Evolutionary conservation across 2,329 filamentous ascomycete species (phyloP), one percentile per base, ranked within the genome.

Genomic region (Triangularia setosa): DNA sequence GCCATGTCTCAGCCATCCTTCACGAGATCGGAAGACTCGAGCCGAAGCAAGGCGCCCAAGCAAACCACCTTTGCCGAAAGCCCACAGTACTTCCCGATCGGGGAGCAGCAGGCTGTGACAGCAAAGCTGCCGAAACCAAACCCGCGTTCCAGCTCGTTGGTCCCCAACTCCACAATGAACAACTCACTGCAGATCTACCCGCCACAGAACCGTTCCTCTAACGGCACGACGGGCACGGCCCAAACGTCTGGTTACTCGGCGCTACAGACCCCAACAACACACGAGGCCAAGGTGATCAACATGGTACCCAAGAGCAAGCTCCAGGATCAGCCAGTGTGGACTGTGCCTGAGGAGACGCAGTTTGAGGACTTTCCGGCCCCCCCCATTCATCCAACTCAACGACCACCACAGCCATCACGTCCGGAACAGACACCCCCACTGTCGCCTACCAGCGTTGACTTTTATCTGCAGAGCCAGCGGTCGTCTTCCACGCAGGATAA

Each of bases 371-470:
- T 72, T 48, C 70, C 70, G 3, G 63, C 67, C 0, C 69, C 70
- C 1, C 70, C 70, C 2, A 66, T 65, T 18, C 71, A 73, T 25
- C 66, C 64, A 0, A 40, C 48, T 1, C 60, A 53, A 2, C 60
- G 65, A 8, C 58, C 64, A 28, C 58, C 69, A 33, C 73, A 60
- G 58, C 71, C 62, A 4, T 66, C 67, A 3, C 64, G 52, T 25
- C 66, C 57, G 3, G 69, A 72, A 9, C 69, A 70, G 23, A 84
- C 82, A 4, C 81, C 81, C 1, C 83, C 84, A 0, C 67, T 83
- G 30, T 85, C 83, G 28, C 84, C 84, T 0, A 78, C 77, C 1
- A 84, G 81, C 6, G 74, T 82, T 3, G 83, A 85, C 61, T 81
- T 81, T 58, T 81, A 78, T 65, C 74, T 81, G 16, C 77, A 78